Conservation (phyloP, 768 basidiomycete genomes). For the Lanmaoa rubissima region DNA sequence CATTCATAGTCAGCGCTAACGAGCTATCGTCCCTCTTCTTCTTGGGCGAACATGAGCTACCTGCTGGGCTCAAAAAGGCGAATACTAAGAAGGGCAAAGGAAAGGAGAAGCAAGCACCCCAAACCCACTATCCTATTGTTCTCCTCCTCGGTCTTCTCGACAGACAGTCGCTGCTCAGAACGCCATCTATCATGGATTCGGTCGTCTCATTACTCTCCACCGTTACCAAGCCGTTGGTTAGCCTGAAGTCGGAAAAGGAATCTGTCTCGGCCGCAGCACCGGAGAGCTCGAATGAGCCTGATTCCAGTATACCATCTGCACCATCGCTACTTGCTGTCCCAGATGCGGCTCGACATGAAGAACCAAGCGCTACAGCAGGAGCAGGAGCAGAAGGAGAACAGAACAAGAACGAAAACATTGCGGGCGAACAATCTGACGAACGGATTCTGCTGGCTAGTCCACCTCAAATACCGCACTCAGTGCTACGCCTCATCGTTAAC, state of each 20-base stretch:
- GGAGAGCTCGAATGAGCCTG: conserved; percentile 14
- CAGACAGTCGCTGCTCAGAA: conserved; percentile 78
- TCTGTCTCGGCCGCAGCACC: conserved; percentile 21
- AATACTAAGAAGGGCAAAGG: conserved; percentile 89
- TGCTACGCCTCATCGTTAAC: conserved; percentile 92
- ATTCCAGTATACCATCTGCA: conserved; percentile 4
- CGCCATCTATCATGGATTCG: conserved; percentile 89
- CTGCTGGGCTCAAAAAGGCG: conserved; percentile 67
- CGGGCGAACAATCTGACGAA: conserved; percentile 31
- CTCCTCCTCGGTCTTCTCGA: conserved; percentile 86
- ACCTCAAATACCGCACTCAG: conserved; percentile 80
- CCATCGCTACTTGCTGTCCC: conserved; percentile 1
- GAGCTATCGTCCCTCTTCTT: conserved; percentile 88
- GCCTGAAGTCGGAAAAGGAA: conserved; percentile 52
- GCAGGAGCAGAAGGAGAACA: conserved; percentile 18
- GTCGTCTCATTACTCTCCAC: conserved; percentile 85
- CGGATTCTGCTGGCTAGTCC: conserved; percentile 62
- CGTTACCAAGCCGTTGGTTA: conserved; percentile 80
- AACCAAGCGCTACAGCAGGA: conserved; percentile 13
- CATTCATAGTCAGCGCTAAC: conserved; percentile 83
- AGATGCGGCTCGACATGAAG: conserved; percentile 15
- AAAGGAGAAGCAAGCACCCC: conserved; percentile 81
- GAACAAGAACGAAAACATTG: conserved; percentile 20
- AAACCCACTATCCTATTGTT: conserved; percentile 89
- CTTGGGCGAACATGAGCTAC: conserved; percentile 91